A percentile compares a stretch with the other conserved stretches of the same genome.
Evolutionary conservation across 2,329 filamentous ascomycete genomes (phyloP).

Genomic region (Botrytis aclada): DNA sequence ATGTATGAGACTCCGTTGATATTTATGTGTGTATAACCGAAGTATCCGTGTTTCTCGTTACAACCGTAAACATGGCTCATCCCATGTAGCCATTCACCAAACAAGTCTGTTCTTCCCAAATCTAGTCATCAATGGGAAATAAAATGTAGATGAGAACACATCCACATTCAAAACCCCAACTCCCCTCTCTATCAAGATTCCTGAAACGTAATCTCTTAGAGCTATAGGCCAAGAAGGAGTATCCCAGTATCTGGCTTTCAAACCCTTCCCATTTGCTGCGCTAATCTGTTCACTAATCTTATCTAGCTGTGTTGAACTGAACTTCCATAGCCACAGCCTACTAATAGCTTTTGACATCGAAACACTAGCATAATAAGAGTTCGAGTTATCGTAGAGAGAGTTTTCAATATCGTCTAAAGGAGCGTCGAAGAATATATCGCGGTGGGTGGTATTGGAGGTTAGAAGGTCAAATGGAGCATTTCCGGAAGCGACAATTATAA

Average conservation of each 20-base stretch:
- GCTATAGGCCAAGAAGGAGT: constrained; percentile 42
- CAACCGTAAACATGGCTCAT: neutral
- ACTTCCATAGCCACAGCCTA: neutral
- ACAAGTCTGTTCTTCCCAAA: neutral
- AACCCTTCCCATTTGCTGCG: constrained; percentile 38
- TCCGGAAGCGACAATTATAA: constrained; percentile 51
- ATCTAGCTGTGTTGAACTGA: constrained; percentile 27
- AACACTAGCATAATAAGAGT: constrained; percentile 34
- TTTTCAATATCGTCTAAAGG: constrained; percentile 37
- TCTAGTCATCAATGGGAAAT: neutral
- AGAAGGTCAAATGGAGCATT: constrained; percentile 42
- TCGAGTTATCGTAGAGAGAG: constrained; percentile 29
- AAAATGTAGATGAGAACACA: constrained; percentile 24
- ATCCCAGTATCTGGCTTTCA: constrained; percentile 45
- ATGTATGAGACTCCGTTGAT: neutral
- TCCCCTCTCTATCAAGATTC: constrained; percentile 38
- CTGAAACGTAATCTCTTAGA: constrained; percentile 42
- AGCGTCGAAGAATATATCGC: constrained; percentile 48
- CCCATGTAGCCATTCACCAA: neutral
- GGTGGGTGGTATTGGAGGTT: constrained; percentile 38
- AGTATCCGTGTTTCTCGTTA: neutral
- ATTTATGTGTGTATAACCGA: neutral
- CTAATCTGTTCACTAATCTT: constrained; percentile 29
- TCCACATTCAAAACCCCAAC: constrained; percentile 46
- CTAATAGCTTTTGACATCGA: constrained; percentile 20